Evolutionary conservation across 1,139 yeast genomes (phyloP).

Genomic region (Eremothecium coryli): DNA sequence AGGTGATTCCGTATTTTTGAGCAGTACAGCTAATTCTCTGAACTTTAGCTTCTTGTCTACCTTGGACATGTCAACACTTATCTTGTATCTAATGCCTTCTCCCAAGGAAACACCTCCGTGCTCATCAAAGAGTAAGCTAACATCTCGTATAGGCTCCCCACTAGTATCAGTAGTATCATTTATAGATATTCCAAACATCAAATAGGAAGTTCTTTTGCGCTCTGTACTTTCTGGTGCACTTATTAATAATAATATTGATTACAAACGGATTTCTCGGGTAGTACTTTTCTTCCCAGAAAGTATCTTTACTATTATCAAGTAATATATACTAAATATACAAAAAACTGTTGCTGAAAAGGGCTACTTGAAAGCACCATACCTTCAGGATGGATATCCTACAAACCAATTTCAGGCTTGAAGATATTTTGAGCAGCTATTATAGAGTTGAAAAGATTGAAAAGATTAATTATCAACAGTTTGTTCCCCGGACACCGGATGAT

Average conservation of each 20-base stretch:
- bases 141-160: slow-evolving; percentile 6
- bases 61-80: slow-evolving; percentile 17
- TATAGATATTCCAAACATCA: background rate
- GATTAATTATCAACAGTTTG: slow-evolving; percentile 28
- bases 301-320: no score
- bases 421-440: slow-evolving; percentile 26
- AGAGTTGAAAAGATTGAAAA: slow-evolving; percentile 23
- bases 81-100: slow-evolving; percentile 23
- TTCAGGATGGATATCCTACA: slow-evolving; percentile 4
- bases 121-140: slow-evolving; percentile 20
- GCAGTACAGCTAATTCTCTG: slow-evolving; percentile 30
- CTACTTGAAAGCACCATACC: no score
- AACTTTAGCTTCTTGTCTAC: slow-evolving; percentile 9
- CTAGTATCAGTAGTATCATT: background rate
- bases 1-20: slow-evolving; percentile 44
- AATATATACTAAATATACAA: no score
- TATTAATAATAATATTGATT: no score
- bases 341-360: no score
- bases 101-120: slow-evolving; percentile 17
- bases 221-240: no score
- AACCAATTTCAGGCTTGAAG: slow-evolving; percentile 17
- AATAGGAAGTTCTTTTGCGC: no score
- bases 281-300: no score
- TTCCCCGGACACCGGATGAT: slow-evolving; percentile 30
- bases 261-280: no score